Evolutionary conservation across 305 asterid genomes (phyloP).

Genomic region (Fraxinus velutina): DNA sequence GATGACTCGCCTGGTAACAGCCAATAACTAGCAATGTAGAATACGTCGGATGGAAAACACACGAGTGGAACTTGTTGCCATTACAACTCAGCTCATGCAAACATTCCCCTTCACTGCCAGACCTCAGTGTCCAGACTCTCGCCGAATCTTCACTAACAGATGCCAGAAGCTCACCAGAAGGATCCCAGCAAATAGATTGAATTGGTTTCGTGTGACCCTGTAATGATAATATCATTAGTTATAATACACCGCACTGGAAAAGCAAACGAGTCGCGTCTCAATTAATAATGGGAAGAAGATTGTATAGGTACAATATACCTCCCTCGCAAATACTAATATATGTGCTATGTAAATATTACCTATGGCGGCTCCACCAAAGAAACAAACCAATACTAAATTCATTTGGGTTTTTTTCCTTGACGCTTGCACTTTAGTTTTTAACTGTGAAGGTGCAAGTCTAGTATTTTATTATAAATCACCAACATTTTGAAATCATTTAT

Average conservation of each 20-base stretch:
- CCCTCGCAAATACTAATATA: background rate
- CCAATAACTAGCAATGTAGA: conserved; percentile 80
- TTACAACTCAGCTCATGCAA: conserved; percentile 81
- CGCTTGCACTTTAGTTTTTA: background rate
- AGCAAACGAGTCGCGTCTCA: background rate
- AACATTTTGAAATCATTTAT: background rate
- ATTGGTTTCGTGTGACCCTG: conserved; percentile 81
- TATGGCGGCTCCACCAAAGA: background rate
- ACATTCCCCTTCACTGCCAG: conserved; percentile 85
- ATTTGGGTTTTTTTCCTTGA: background rate
- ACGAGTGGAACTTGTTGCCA: conserved; percentile 82
- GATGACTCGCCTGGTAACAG: conserved; percentile 76
- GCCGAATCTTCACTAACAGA: conserved; percentile 92
- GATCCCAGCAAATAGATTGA: conserved; percentile 87
- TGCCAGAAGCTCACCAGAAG: conserved; percentile 81
- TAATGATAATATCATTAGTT: conserved; percentile 8
- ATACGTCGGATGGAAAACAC: conserved; percentile 89
- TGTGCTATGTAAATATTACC: background rate
- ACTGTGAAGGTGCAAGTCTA: background rate
- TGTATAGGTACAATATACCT: background rate
- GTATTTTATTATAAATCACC: background rate
- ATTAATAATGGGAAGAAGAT: background rate
- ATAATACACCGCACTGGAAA: background rate
- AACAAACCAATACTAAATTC: background rate
- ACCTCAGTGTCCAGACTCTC: conserved; percentile 71